Base-by-base conservation (phyloP, 805 yeast species). In the Candida ulmi region DNA sequence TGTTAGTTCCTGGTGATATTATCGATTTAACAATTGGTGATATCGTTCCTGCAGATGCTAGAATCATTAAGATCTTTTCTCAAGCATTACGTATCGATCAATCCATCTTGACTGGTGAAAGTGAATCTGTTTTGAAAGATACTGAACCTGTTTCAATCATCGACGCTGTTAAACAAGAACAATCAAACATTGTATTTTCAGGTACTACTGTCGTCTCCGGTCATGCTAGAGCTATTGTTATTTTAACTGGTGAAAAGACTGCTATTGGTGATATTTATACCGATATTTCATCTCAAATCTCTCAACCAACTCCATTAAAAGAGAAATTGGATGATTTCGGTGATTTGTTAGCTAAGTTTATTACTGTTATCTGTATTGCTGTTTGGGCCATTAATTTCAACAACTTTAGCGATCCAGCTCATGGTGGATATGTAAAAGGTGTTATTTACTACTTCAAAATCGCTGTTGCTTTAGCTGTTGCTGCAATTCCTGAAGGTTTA, bases 401-500 rank as follows among this genome's bases (percentile, higher is more conserved):
- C 41, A 63, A 66, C 45, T 65, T 65, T 50, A 55, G 44, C 32
- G 69, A 65, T 50, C 76, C 65, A 46, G 66, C 52, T 42, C 76
- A 58, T 54, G 72, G 46, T 52, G 74, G 76, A 44, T 64, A 54
- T 36, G 27, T 64, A 29, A 62, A 63, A 36, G 69, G 66, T 39
- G 78, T 77, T 5, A 74, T 74, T 27, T 63, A 71, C 38, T 66
- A 72, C 41, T 72, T 72, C 46, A 69, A 72, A 58, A 68, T 72
- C 30, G 70, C 71, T 3, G 72, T 74, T 17, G 72, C 72, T 16
- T 33, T 63, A 60, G 74, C 74, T 2, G 76, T 73, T 35, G 74
- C 79, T 19, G 74, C 74, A 28, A 71, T 74, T 36, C 78, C 78
- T 7, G 77, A 73, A 50, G 77, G 78, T 23, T 57, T 70, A 21